Evolutionary conservation across 495 filamentous ascomycete genomes (phyloP).

Genomic region (Aspergillus avenaceus): DNA sequence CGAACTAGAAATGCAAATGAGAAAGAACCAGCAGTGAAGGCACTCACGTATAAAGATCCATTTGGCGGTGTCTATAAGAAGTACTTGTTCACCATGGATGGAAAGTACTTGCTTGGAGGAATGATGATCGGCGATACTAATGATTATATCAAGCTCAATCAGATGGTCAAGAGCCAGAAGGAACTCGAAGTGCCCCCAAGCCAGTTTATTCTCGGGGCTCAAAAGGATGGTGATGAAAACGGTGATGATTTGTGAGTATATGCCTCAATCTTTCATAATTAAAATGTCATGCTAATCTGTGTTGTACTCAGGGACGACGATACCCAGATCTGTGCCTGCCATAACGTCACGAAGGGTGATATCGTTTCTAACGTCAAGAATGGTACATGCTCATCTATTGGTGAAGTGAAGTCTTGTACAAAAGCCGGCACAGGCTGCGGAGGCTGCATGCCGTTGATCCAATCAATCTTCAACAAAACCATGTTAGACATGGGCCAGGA

Average conservation of each 20-base stretch:
- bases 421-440: slow-evolving; percentile 95
- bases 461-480: slow-evolving; percentile 88
- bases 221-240: slow-evolving; percentile 69
- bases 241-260: slow-evolving; percentile 58
- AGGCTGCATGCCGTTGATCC: slow-evolving; percentile 89
- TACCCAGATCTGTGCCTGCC: slow-evolving; percentile 92
- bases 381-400: slow-evolving; percentile 79
- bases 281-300: slow-evolving; percentile 24
- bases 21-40: slow-evolving; percentile 62
- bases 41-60: slow-evolving; percentile 88
- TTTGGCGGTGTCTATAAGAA: slow-evolving; percentile 97
- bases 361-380: slow-evolving; percentile 70
- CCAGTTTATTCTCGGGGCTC: slow-evolving; percentile 84
- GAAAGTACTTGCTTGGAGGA: slow-evolving; percentile 87
- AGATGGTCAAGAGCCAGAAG: slow-evolving; percentile 89
- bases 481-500: slow-evolving; percentile 90
- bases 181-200: slow-evolving; percentile 76
- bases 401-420: slow-evolving; percentile 87
- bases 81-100: slow-evolving; percentile 88
- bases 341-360: slow-evolving; percentile 92
- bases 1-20: slow-evolving; percentile 29
- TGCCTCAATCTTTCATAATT: not conserved
- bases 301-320: slow-evolving; percentile 58
- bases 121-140: slow-evolving; percentile 99
- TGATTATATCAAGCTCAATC: slow-evolving; percentile 91